phyloP scores from a whole-genome alignment of 2,329 filamentous ascomycete genomes.

The Nothopassalora personata region DNA sequence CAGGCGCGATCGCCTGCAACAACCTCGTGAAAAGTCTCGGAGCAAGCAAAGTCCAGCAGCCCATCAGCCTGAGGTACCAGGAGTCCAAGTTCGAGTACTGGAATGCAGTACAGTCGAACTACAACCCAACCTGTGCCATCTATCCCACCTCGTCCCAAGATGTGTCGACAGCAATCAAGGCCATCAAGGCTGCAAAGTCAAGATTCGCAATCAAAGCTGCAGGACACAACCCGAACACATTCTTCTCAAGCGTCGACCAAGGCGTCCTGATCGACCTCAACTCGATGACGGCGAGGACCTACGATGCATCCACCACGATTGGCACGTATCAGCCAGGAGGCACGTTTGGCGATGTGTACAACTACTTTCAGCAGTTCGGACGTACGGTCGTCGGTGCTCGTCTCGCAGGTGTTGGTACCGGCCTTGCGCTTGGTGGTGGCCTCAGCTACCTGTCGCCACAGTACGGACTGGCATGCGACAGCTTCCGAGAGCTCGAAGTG shows the following conservation, averaged over 20 bases:
- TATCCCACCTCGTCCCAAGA: constrained; percentile 8
- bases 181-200: constrained; percentile 1
- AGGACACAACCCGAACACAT: constrained; percentile 7
- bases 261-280: constrained; percentile 9
- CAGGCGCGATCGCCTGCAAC: constrained; percentile 4
- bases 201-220: constrained; percentile 6
- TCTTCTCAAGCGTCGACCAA: constrained; percentile 3
- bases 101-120: constrained; percentile 6
- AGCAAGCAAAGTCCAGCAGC: constrained; percentile 1
- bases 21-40: background rate
- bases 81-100: constrained; percentile 4
- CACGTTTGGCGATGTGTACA: constrained; percentile 2
- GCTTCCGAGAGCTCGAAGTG: constrained; percentile 20
- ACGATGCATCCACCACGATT: constrained; percentile 2
- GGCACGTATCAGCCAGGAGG: constrained; percentile 6
- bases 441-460: constrained; percentile 7
- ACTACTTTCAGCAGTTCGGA: constrained; percentile 5
- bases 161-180: constrained; percentile 7
- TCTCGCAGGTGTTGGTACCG: constrained; percentile 3
- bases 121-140: constrained; percentile 7
- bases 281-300: constrained; percentile 5
- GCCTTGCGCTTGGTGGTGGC: constrained; percentile 4
- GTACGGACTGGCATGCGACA: constrained; percentile 25
- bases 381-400: constrained; percentile 4
- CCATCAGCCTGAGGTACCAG: constrained; percentile 3